Evolutionary conservation across 257 asterid species (phyloP).

Genomic region (Solanum paucissectum): DNA sequence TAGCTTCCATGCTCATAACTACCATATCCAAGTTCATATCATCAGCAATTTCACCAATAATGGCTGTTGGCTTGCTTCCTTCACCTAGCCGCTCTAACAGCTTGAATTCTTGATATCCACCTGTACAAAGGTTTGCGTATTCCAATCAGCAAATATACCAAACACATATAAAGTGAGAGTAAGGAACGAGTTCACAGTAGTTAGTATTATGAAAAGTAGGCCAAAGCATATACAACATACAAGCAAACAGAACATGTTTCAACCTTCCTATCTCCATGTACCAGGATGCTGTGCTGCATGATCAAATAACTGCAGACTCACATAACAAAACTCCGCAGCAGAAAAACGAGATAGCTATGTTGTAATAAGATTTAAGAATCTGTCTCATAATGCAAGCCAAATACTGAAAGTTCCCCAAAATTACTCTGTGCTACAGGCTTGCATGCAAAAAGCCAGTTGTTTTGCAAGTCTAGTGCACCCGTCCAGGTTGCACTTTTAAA

Average conservation of each 20-base stretch:
- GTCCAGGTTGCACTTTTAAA: background rate
- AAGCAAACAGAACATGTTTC: background rate
- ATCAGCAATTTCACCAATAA: slow-evolving; percentile 94
- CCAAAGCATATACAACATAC: background rate
- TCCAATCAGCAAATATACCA: background rate
- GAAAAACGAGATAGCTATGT: background rate
- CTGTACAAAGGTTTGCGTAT: slow-evolving; percentile 12
- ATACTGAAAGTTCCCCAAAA: background rate
- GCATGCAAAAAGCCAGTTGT: background rate
- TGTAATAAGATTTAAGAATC: background rate
- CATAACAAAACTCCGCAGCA: background rate
- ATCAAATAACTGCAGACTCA: background rate
- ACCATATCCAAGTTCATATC: slow-evolving; percentile 92
- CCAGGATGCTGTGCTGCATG: background rate
- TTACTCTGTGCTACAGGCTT: background rate
- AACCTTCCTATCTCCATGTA: background rate
- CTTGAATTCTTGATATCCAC: slow-evolving; percentile 84
- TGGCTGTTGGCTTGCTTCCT: slow-evolving; percentile 87
- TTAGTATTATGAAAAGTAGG: background rate
- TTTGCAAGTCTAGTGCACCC: background rate
- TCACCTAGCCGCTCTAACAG: slow-evolving; percentile 83
- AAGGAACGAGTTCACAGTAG: background rate
- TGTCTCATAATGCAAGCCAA: background rate
- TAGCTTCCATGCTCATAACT: slow-evolving; percentile 91
- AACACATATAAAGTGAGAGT: background rate